Conservation (phyloP, 2,329 filamentous ascomycete species). For the Chaetomiaceae sp. region DNA sequence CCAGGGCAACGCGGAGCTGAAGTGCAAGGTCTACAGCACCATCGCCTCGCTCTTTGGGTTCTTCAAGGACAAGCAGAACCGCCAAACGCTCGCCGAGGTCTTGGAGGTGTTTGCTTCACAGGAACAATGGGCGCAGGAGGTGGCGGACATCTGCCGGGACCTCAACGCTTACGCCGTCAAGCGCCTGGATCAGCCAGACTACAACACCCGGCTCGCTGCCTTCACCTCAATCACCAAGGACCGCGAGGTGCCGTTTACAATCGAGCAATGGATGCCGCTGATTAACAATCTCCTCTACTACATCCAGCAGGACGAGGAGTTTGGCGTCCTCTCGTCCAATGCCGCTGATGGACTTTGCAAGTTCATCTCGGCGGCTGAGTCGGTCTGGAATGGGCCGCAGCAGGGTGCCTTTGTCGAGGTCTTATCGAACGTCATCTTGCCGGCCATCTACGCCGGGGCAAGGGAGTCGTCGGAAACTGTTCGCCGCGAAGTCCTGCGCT, state of each 20-base stretch:
- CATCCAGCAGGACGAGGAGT: constrained; percentile 80
- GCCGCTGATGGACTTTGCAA: constrained; percentile 75
- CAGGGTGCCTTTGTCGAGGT: constrained; percentile 52
- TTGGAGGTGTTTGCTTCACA: constrained; percentile 65
- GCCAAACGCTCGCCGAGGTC: constrained; percentile 69
- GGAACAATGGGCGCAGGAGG: constrained; percentile 54
- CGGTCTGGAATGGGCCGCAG: constrained; percentile 37
- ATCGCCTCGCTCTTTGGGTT: constrained; percentile 82
- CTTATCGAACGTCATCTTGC: constrained; percentile 62
- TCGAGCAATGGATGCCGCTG: constrained; percentile 79
- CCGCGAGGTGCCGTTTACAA: constrained; percentile 54
- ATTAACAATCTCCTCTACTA: constrained; percentile 87
- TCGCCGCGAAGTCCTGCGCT: constrained; percentile 72
- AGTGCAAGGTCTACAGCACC: constrained; percentile 64
- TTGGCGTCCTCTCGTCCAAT: constrained; percentile 74
- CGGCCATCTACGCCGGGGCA: constrained; percentile 70
- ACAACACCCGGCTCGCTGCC: constrained; percentile 72
- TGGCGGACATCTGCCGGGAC: constrained; percentile 68
- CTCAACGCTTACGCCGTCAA: constrained; percentile 74
- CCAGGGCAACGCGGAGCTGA: constrained; percentile 53
- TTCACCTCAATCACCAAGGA: constrained; percentile 68
- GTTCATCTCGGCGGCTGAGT: constrained; percentile 63
- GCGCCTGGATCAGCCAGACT: constrained; percentile 81
- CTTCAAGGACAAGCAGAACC: constrained; percentile 76
- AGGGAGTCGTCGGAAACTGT: constrained; percentile 79